Base-by-base conservation (phyloP, 805 yeast genomes). In the Barnettozyma populi region DNA sequence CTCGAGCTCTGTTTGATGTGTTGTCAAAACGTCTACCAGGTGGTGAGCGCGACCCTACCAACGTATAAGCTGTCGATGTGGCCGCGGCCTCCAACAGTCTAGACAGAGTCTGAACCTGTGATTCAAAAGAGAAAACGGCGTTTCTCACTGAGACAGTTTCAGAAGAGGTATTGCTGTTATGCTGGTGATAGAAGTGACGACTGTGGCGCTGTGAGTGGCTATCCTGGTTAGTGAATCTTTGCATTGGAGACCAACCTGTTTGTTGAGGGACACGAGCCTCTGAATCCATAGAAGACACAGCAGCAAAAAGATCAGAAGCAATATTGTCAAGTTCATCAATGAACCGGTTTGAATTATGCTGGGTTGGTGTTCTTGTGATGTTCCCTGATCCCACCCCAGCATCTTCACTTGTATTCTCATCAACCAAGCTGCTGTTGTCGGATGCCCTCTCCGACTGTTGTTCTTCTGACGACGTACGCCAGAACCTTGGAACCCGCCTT, bases 1-100 rank as follows among this genome's bases (percentile, higher is more conserved):
- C 47, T 2, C n/a, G 43, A 1, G 41, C 25, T 19, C 44, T 49
- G 23, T 55, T 32, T 4, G 58, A 41, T 2, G 58, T 48, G 42
- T 60, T 64, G 44, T 65, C 69, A 32, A 64, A 63, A 37, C 68
- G 50, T 41, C 59, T 47, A 0, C 69, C 69, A 36, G 55, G 53
- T 2, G 56, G 55, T 11, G 47, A 38, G 3, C 61, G 36, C 2
- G 62, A 41, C 9, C 67, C 75, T 40, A 72, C 63, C 16, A 74
- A 51, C 6, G 73, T 65, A 2, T 59, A 54, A 2, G 74, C 72
- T 0, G 78, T 72, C 2, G 75, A 72, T 1, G 69, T 64, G 0
- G 78, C 75, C 1, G 78, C 78, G 19, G 71, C 57, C 18, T 74
- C 73, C 27, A 73, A 52, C 18, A 73, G 54, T 32, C 75, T 58